Evolutionary conservation across 371 early-diverging fungal genomes (phyloP), one percentile per base, ranked within the genome.

Genomic region (Lichtheimia ramosa): DNA sequence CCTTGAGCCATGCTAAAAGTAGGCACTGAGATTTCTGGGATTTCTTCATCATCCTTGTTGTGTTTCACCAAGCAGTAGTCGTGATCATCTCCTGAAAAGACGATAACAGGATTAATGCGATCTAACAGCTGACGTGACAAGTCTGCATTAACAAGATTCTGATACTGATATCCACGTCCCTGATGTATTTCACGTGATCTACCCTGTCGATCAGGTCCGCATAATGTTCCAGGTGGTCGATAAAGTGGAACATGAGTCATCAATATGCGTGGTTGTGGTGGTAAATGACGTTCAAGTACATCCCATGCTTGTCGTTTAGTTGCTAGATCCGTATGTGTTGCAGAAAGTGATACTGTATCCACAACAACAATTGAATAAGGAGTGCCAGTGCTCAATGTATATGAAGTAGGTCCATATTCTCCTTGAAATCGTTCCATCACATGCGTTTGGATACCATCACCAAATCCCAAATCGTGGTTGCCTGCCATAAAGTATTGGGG

Each of bases 401-500:
- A 89, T 41, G 92, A 94, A 7, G 83, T 74, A 4, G 85, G 81
- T 0, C 95, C 94, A 66, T 89, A 90, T 14, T 64, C 65, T 6
- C 56, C 43, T 40, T 80, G 66, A 62, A 86, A 94, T 27, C 93
- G 75, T 0, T 61, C 59, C 39, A 84, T 67, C 0, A 89, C 80
- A 1, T 52, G 12, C 0, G 61, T 62, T 3, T 89, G 67, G 20
- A 95, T 77, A 1, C 82, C 82, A 55, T 89, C 72, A 4, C 95
- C 94, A 64, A 95, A 91, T 0, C 96, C 96, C 57, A 95, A 85
- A 69, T 97, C 96, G 64, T 97, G 97, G 73, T 95, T 97, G 2
- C 96, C 96, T 3, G 86, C 91, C 74, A 92, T 87, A 50, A 79
- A 73, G 46, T 71, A 46, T 15, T 8, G 54, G 0, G 40, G 41